Evolutionary conservation across 495 filamentous ascomycete species (phyloP).

Genomic region (Penicillium pancosmium): DNA sequence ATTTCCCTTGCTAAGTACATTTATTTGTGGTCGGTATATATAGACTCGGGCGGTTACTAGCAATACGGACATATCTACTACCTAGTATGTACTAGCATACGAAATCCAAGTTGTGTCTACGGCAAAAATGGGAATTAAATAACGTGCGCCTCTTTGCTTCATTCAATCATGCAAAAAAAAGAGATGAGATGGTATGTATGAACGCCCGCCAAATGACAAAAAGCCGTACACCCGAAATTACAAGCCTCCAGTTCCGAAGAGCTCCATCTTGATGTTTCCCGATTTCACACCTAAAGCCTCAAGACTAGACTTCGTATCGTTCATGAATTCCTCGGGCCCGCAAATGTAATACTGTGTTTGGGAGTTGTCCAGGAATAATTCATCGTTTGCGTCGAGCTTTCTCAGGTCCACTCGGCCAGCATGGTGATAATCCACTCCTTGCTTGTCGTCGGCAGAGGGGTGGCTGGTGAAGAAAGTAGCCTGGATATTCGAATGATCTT

Average conservation of each 20-base stretch:
- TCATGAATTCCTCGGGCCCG: constrained; percentile 70
- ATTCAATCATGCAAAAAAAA: neutral
- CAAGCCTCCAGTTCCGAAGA: constrained; percentile 65
- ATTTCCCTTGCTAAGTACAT: too few species aligned
- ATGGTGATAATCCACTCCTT: constrained; percentile 59
- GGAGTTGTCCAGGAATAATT: constrained; percentile 56
- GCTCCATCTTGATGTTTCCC: constrained; percentile 64
- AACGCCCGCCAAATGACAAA: constrained; percentile 9
- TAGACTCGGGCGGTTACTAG: too few species aligned
- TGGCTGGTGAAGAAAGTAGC: constrained; percentile 42
- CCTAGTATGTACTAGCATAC: too few species aligned
- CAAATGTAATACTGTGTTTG: constrained; percentile 69
- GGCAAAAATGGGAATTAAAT: too few species aligned
- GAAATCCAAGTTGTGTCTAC: too few species aligned
- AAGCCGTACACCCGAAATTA: neutral
- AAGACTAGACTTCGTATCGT: constrained; percentile 51
- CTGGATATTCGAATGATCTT: constrained; percentile 41
- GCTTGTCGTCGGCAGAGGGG: constrained; percentile 45
- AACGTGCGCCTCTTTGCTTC: too few species aligned
- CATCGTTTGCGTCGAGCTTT: constrained; percentile 49
- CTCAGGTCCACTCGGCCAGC: constrained; percentile 57
- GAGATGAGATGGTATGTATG: constrained; percentile 4
- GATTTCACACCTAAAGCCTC: constrained; percentile 51
- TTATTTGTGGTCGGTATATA: too few species aligned
- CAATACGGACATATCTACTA: too few species aligned